Conservation (phyloP, 345 rosid genomes). For the Camelina laxa region DNA sequence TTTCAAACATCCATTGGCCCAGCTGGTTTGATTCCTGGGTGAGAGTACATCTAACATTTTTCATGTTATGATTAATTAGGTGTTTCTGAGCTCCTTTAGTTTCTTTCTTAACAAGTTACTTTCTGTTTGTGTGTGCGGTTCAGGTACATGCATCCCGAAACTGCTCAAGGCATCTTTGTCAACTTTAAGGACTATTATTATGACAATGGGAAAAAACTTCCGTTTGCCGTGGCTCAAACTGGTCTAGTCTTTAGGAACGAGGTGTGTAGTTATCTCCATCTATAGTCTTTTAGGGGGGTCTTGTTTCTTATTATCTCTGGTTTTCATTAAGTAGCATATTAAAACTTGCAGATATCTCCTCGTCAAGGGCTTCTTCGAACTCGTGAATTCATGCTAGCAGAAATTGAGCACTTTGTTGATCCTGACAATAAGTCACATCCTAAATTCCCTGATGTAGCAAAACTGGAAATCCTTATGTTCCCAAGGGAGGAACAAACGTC, state of each 20-base stretch:
- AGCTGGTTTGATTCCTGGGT: conserved; percentile 84
- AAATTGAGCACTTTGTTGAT: conserved; percentile 96
- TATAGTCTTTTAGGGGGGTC: too few relatives aligned
- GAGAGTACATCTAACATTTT: conserved; percentile 29
- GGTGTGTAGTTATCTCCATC: conserved; percentile 40
- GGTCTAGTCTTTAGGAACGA: conserved; percentile 98
- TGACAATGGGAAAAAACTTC: conserved; percentile 90
- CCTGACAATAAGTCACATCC: conserved; percentile 96
- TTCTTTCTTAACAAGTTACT: neutral
- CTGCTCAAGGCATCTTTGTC: conserved; percentile 98
- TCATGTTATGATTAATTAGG: neutral
- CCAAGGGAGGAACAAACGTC: conserved; percentile 89
- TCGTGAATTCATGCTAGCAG: conserved; percentile 94
- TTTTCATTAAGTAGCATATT: neutral
- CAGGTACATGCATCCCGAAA: conserved; percentile 98
- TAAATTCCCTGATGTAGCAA: conserved; percentile 67
- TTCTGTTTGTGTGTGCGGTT: neutral
- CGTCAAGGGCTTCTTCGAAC: conserved; percentile 98
- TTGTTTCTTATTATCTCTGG: neutral
- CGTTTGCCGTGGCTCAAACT: conserved; percentile 98
- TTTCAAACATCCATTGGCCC: conserved; percentile 98
- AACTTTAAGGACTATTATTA: conserved; percentile 88
- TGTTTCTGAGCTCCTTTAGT: neutral
- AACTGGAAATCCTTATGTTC: conserved; percentile 85
- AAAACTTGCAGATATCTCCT: conserved; percentile 82